Conservation (phyloP, 2,329 filamentous ascomycete genomes). For the Scedosporium apiospermum region DNA sequence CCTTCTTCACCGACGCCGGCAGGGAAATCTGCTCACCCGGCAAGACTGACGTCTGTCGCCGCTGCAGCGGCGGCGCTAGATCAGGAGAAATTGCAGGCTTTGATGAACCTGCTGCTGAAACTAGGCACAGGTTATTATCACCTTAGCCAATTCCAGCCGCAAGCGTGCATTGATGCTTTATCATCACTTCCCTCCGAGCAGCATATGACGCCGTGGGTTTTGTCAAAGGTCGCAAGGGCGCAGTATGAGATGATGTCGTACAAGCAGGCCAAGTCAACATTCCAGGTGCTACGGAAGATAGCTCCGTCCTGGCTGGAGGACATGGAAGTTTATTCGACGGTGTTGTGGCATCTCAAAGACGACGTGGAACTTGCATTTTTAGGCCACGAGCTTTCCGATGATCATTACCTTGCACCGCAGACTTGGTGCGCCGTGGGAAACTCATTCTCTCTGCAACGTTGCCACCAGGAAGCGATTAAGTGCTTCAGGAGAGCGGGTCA, state of each 20-base stretch:
- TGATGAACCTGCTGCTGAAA: slow-evolving; percentile 9
- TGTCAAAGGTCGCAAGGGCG: slow-evolving; percentile 12
- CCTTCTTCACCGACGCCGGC: slow-evolving; percentile 2
- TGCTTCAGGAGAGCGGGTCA: slow-evolving; percentile 13
- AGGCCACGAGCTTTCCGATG: slow-evolving; percentile 13
- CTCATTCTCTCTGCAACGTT: slow-evolving; percentile 11
- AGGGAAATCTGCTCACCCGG: neutral
- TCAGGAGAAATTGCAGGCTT: slow-evolving; percentile 6
- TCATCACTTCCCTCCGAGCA: slow-evolving; percentile 11
- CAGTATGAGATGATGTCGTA: slow-evolving; percentile 14
- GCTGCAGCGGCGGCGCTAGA: slow-evolving; percentile 2
- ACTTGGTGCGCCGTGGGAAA: slow-evolving; percentile 13
- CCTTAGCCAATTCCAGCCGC: slow-evolving; percentile 12
- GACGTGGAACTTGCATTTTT: slow-evolving; percentile 12
- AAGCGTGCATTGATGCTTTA: slow-evolving; percentile 11
- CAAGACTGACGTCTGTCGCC: slow-evolving; percentile 1
- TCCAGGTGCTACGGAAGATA: slow-evolving; percentile 10
- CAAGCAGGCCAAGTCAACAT: slow-evolving; percentile 11
- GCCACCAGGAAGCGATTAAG: slow-evolving; percentile 11
- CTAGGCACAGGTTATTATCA: slow-evolving; percentile 12
- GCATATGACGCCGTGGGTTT: slow-evolving; percentile 13
- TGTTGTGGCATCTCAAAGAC: slow-evolving; percentile 15
- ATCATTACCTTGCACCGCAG: slow-evolving; percentile 11
- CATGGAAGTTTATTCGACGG: slow-evolving; percentile 14
- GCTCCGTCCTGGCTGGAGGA: slow-evolving; percentile 13